Conservation (phyloP, 176 grass and related monocot species). For the Metroxylon sagu region DNA sequence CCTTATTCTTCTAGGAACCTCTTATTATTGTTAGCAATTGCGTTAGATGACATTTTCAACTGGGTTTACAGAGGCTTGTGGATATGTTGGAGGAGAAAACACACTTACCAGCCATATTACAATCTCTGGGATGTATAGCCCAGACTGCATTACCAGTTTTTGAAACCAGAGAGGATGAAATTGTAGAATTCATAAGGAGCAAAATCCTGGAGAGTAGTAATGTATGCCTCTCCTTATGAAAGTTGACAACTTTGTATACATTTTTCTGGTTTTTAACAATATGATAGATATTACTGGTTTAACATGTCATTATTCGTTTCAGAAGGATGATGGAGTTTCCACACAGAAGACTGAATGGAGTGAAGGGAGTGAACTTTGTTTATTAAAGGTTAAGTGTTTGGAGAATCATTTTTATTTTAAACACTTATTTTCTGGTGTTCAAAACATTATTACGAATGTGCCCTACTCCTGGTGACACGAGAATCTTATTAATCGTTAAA, state of each 20-base stretch:
- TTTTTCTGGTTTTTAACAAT: constrained; percentile 14
- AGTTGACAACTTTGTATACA: constrained; percentile 17
- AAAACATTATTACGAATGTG: not conserved
- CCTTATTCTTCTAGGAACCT: not conserved
- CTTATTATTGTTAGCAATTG: constrained; percentile 8
- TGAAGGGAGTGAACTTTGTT: constrained; percentile 62
- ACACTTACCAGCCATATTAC: constrained; percentile 86
- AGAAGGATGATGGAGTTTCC: constrained; percentile 48
- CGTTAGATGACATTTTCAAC: constrained; percentile 18
- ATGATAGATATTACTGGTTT: constrained; percentile 7
- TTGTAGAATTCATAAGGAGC: constrained; percentile 70
- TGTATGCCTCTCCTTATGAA: constrained; percentile 39
- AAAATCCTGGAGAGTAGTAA: constrained; percentile 74
- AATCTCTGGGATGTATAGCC: constrained; percentile 97
- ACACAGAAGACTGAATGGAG: constrained; percentile 67
- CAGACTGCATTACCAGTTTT: constrained; percentile 96
- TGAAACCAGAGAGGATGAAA: constrained; percentile 94
- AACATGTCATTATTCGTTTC: constrained; percentile 21
- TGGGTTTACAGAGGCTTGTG: constrained; percentile 74
- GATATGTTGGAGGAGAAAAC: constrained; percentile 92
- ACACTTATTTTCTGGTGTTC: not conserved
- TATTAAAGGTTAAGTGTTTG: constrained; percentile 54
- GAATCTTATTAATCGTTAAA: no score
- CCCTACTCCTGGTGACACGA: no score
- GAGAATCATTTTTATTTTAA: not conserved